Conservation (phyloP, 345 rosid species). For the Alliaria petiolata region DNA sequence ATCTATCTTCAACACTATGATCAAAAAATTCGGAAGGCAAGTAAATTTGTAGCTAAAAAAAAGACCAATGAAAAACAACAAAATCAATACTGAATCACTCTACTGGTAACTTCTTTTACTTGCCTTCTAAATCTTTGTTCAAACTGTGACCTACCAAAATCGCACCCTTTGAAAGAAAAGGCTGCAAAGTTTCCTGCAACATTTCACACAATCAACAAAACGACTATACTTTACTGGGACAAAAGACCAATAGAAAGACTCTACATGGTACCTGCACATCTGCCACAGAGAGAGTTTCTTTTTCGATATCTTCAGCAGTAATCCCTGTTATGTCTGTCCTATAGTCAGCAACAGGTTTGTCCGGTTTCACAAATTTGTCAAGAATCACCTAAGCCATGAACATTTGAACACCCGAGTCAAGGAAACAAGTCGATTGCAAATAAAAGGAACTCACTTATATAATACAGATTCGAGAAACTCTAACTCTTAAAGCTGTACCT, state of each 20-base stretch:
- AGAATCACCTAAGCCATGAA: slow-evolving; percentile 53
- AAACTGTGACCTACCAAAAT: too few species aligned
- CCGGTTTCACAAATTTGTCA: slow-evolving; percentile 59
- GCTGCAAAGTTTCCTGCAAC: too few species aligned
- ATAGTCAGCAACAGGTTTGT: slow-evolving; percentile 57
- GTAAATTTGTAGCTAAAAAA: too few species aligned
- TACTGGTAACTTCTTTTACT: too few species aligned
- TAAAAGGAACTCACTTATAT: neutral
- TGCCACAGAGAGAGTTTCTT: slow-evolving; percentile 42
- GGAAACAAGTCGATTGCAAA: too few species aligned
- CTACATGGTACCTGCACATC: slow-evolving; percentile 42
- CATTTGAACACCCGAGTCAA: too few species aligned
- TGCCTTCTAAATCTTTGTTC: too few species aligned
- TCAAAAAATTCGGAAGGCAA: neutral
- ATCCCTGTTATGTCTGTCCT: slow-evolving; percentile 72
- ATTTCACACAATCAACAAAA: neutral
- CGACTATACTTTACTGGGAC: too few species aligned
- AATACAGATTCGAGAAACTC: slow-evolving; percentile 8
- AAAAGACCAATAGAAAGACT: neutral
- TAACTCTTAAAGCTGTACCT: too few species aligned
- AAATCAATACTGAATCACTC: too few species aligned
- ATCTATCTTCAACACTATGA: slow-evolving; percentile 16
- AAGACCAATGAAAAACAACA: too few species aligned
- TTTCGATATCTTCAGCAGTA: slow-evolving; percentile 49
- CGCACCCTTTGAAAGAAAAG: too few species aligned